Conservation (phyloP, 164 flowering plant genomes). For the Liriodendron chinense region DNA sequence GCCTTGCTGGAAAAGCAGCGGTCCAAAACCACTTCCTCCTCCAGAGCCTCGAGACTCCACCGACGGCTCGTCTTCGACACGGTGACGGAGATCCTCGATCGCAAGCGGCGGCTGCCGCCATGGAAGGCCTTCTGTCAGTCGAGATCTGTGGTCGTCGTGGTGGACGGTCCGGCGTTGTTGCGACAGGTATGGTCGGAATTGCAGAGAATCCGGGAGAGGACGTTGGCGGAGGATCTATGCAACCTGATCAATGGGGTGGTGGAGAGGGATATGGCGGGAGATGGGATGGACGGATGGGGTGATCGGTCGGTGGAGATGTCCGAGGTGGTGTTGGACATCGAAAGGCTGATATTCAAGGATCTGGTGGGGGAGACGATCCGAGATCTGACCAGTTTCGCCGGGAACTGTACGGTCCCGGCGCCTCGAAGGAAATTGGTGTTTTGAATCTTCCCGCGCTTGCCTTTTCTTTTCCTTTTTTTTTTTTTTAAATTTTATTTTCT, state of each 20-base stretch:
- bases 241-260: conserved; percentile 55
- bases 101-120: conserved; percentile 48
- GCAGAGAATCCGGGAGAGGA: conserved; percentile 40
- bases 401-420: conserved; percentile 17
- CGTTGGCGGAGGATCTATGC: conserved; percentile 46
- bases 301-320: conserved; percentile 55
- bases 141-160: neutral
- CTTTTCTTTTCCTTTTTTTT: neutral
- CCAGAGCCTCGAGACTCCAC: conserved; percentile 41
- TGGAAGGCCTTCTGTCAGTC: conserved; percentile 44
- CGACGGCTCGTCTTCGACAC: conserved; percentile 72
- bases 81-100: conserved; percentile 51
- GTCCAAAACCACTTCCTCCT: conserved; percentile 36
- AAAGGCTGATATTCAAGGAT: conserved; percentile 82
- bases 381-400: conserved; percentile 47
- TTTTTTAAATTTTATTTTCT: neutral
- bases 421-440: conserved; percentile 67
- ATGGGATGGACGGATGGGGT: conserved; percentile 52
- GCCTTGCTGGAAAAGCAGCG: conserved; percentile 62
- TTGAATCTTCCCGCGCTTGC: conserved; percentile 21
- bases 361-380: conserved; percentile 68
- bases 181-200: conserved; percentile 67
- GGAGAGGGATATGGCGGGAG: conserved; percentile 58
- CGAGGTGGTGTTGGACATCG: conserved; percentile 71
- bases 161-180: conserved; percentile 14